Percentiles rank a stretch among this genome's conserved stretches.
Evolutionary conservation across 768 basidiomycete genomes (phyloP).

Genomic region (Lyophyllum semitale): DNA sequence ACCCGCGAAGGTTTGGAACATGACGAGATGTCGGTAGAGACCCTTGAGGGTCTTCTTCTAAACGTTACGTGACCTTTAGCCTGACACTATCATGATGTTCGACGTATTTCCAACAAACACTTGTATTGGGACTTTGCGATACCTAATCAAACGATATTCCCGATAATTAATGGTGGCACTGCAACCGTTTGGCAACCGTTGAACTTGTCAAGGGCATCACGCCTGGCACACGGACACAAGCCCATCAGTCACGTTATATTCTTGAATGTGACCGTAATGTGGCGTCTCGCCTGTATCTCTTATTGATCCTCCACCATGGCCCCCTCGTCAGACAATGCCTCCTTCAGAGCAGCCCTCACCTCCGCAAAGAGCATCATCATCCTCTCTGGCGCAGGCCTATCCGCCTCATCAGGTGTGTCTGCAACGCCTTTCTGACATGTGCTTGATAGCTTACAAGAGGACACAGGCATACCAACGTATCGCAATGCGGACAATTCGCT

Average conservation of each 20-base stretch:
- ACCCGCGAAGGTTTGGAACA: background rate
- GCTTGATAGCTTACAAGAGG: background rate
- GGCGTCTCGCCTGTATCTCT: background rate
- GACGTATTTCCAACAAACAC: too few species aligned
- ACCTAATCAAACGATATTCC: too few species aligned
- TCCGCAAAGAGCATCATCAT: constrained; percentile 39
- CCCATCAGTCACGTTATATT: too few species aligned
- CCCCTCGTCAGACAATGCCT: constrained; percentile 19
- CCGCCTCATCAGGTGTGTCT: constrained; percentile 57
- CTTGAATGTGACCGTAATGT: too few species aligned
- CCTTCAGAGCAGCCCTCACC: constrained; percentile 20
- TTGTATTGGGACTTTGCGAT: too few species aligned
- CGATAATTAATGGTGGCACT: too few species aligned
- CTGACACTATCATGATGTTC: too few species aligned
- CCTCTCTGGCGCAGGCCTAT: constrained; percentile 61
- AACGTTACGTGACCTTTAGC: too few species aligned
- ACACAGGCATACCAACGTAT: constrained; percentile 14
- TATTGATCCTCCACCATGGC: constrained; percentile 1
- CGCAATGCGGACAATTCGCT: constrained; percentile 14
- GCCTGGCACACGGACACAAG: too few species aligned
- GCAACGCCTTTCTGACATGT: background rate
- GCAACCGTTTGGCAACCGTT: too few species aligned
- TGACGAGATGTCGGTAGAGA: background rate
- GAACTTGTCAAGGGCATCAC: too few species aligned
- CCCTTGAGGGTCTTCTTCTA: background rate